Evolutionary conservation across 352 stramenopile species (phyloP), one percentile per base, ranked within the genome.

Genomic region (Phytophthora sojae): DNA sequence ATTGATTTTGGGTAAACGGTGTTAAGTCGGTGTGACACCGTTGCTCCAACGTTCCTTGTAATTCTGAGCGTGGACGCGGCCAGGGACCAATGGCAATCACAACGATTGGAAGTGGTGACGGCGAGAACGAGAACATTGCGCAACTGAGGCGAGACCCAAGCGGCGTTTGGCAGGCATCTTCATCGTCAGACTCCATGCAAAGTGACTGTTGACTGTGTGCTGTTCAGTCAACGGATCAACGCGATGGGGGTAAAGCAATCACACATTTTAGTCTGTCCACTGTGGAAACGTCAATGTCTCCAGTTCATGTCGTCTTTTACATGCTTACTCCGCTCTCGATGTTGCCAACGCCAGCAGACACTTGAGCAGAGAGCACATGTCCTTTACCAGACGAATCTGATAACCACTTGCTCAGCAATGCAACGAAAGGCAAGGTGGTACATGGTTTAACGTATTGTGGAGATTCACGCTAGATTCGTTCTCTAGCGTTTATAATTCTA

Each of bases 381-480:
- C 49, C 51, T 67, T 62, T 67, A 57, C 54, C 47, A 49, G 45
- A 60, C 23, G 62, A n/a, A n/a, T n/a, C n/a, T n/a, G n/a, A n/a
- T n/a, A n/a, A n/a, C n/a, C n/a, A n/a, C n/a, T n/a, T n/a, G n/a
- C n/a, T n/a, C n/a, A n/a, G n/a, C n/a, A n/a, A n/a, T n/a, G n/a
- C n/a, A n/a, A n/a, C n/a, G n/a, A n/a, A n/a, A n/a, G n/a, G n/a
- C n/a, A n/a, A n/a, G n/a, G n/a, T n/a, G n/a, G n/a, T n/a, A n/a
- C n/a, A n/a, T n/a, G n/a, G n/a, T n/a, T n/a, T n/a, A n/a, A n/a
- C n/a, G n/a, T n/a, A n/a, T n/a, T 19, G n/a, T 57, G 35, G 56
- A 71, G 64, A 71, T 71, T 71, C 66, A 52, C 44, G 44, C 51
- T 23, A 67, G 64, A 72, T 72, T 72, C 65, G 65, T 56, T 57